A percentile compares a stretch with the other conserved stretches of the same genome.
Evolutionary conservation across 2,329 filamentous ascomycete genomes (phyloP).

Genomic region (Hypoxylon rubiginosum): DNA sequence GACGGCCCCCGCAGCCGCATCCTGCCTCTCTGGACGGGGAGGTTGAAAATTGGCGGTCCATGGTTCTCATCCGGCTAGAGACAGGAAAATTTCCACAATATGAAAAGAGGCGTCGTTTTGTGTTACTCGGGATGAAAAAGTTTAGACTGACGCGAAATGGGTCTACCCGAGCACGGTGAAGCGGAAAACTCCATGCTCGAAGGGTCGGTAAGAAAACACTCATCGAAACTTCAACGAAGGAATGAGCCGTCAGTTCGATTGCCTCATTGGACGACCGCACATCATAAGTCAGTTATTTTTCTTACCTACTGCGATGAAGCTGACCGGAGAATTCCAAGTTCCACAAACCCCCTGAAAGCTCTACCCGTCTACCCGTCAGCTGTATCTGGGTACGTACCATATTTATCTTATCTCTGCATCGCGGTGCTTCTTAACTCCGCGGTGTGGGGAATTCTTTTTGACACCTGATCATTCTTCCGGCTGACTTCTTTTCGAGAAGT

Average conservation of each 20-base stretch:
- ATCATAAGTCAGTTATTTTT: constrained; percentile 14
- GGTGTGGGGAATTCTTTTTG: constrained; percentile 5
- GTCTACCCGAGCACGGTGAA: constrained; percentile 41
- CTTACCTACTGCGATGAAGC: constrained; percentile 25
- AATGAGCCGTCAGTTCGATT: constrained; percentile 31
- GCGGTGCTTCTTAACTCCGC: constrained; percentile 29
- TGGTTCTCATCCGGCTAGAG: constrained; percentile 35
- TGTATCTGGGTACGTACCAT: no score
- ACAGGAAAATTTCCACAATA: constrained; percentile 2
- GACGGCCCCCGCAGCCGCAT: constrained; percentile 48
- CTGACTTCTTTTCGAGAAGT: background rate
- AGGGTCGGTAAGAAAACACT: constrained; percentile 40
- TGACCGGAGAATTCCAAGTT: constrained; percentile 24
- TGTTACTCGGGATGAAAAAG: constrained; percentile 4
- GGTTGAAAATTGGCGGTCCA: constrained; percentile 43
- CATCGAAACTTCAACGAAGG: constrained; percentile 42
- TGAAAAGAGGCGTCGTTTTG: constrained; percentile 2
- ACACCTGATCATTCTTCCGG: no score
- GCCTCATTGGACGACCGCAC: constrained; percentile 25
- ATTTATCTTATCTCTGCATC: constrained; percentile 14
- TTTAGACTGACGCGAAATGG: constrained; percentile 16
- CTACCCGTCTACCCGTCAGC: no score
- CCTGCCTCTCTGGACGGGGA: constrained; percentile 36
- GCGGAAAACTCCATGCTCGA: constrained; percentile 50
- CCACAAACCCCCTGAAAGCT: background rate